These are phyloP conservation scores for Flammula alnicola DNA, from an alignment of 1,284 basidiomycete species.

Conservation along the genomic window DNA sequence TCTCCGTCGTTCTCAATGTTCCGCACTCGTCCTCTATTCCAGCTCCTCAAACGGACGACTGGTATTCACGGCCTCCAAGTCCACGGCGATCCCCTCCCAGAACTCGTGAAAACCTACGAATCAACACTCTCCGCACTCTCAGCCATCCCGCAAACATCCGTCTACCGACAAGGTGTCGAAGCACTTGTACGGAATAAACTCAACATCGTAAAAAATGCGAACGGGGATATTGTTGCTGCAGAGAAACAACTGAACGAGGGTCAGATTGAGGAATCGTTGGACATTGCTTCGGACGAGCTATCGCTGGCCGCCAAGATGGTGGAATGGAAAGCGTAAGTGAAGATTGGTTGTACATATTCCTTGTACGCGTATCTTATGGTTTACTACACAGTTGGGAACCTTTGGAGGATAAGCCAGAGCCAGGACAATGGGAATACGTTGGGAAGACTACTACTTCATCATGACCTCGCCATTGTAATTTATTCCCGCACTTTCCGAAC, in stretches of 20 bases:
- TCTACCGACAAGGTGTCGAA: constrained; percentile 92
- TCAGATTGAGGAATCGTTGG: constrained; percentile 83
- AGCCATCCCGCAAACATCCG: constrained; percentile 77
- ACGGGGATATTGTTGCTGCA: constrained; percentile 65
- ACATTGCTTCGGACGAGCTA: constrained; percentile 86
- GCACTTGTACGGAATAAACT: constrained; percentile 87
- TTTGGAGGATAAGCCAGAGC: constrained; percentile 78
- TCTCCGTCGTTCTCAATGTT: constrained; percentile 58
- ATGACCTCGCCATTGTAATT: constrained; percentile 24
- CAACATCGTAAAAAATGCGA: constrained; percentile 70
- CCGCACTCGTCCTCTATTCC: constrained; percentile 76
- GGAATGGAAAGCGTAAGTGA: constrained; percentile 94
- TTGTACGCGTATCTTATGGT: constrained; percentile 13
- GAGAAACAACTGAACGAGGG: constrained; percentile 81
- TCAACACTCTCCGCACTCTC: constrained; percentile 77
- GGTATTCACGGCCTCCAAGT: constrained; percentile 78
- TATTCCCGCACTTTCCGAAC: background rate
- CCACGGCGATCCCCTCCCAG: constrained; percentile 81
- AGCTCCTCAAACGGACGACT: constrained; percentile 76
- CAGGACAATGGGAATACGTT: constrained; percentile 89
- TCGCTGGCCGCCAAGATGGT: constrained; percentile 82
- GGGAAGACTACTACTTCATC: constrained; percentile 41
- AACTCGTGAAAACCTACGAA: constrained; percentile 77
- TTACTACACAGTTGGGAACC: constrained; percentile 77
- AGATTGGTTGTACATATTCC: constrained; percentile 9